Percentiles rank a stretch among this genome's conserved stretches.
These are phyloP conservation scores for Entonaema liquescens DNA, from an alignment of 495 filamentous ascomycete genomes.

Conservation along the genomic window DNA sequence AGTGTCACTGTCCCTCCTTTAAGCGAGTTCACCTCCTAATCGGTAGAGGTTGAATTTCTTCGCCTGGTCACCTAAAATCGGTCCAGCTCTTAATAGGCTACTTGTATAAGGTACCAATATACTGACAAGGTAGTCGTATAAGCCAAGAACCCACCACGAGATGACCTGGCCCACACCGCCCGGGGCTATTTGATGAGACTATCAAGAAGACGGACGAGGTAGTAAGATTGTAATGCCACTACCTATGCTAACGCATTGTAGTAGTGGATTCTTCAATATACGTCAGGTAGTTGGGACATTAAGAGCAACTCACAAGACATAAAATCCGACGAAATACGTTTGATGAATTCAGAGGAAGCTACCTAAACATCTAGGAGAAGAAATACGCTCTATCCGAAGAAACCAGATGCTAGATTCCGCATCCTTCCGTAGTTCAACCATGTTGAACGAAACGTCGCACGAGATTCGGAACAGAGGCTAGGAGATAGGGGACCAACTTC, in stretches of 20 bases:
- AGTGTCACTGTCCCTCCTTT: constrained; percentile 29
- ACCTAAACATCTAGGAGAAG: not conserved
- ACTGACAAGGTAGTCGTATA: constrained; percentile 5
- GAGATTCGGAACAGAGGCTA: not conserved
- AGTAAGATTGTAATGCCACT: not conserved
- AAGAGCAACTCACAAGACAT: not conserved
- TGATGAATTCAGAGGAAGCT: not conserved
- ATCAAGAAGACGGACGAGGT: not conserved
- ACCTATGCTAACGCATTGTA: not conserved
- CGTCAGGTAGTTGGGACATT: not conserved
- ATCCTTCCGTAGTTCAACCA: constrained; percentile 4
- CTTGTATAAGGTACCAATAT: not conserved
- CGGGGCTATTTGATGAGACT: constrained; percentile 1
- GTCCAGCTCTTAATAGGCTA: constrained; percentile 5
- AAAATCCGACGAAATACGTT: not conserved
- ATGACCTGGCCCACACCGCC: not conserved
- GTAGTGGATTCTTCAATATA: not conserved
- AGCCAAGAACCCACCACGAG: not conserved
- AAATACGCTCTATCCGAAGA: not conserved
- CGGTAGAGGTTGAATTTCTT: not conserved
- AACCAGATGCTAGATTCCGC: constrained; percentile 1
- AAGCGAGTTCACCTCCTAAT: constrained; percentile 11
- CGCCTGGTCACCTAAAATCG: constrained; percentile 12
- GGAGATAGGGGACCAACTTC: constrained; percentile 24
- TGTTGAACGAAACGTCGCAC: constrained; percentile 27